Evolutionary conservation across 2,329 filamentous ascomycete species (phyloP), one percentile per base, ranked within the genome.

Genomic region (Graphiopsis chlorocephala): DNA sequence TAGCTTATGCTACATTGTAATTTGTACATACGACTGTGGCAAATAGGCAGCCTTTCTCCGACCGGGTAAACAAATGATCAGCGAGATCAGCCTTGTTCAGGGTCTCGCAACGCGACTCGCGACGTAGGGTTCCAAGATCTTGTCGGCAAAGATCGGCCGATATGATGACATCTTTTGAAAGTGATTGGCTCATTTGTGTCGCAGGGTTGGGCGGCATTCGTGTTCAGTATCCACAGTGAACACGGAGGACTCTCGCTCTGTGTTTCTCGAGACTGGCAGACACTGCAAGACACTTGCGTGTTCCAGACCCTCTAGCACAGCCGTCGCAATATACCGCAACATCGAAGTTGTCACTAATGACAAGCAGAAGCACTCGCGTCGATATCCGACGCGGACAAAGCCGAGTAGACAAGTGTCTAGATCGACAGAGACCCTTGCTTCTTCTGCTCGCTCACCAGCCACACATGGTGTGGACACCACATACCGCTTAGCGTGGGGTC

Each of bases 371-470:
- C 38, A 7, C 38, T 20, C 38, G 38, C 38, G 23, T 42, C 38
- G 7, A 42, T 17, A 42, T 42, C 17, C 15, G 17, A 23, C 11
- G n/a, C 38, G 38, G 38, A 45, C 38, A 45, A 45, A 45, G 38
- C 38, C 38, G 38, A 45, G 38, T n/a, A 45, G 38, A 45, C 38
- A 45, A 20, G 26, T 11, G 38, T 47, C 57, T 48, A 60, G 57
- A 60, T 60, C 57, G 38, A 14, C 35, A 60, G 25, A 48, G 35
- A 28, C 38, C 57, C 57, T 28, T 47, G 29, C 23, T 20, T 33
- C 57, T 48, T 42, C n/a, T 23, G 48, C 26, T 52, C 25, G 26
- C 25, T 59, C 59, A 52, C 47, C 59, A 61, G 59, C 59, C 59
- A 61, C 59, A 61, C 29, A 20, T 35, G 31, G 59, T 47, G 59